These are phyloP conservation scores for Kalmanozyma brasiliensis DNA, from an alignment of 1,284 basidiomycete species.

Conservation along the genomic window DNA sequence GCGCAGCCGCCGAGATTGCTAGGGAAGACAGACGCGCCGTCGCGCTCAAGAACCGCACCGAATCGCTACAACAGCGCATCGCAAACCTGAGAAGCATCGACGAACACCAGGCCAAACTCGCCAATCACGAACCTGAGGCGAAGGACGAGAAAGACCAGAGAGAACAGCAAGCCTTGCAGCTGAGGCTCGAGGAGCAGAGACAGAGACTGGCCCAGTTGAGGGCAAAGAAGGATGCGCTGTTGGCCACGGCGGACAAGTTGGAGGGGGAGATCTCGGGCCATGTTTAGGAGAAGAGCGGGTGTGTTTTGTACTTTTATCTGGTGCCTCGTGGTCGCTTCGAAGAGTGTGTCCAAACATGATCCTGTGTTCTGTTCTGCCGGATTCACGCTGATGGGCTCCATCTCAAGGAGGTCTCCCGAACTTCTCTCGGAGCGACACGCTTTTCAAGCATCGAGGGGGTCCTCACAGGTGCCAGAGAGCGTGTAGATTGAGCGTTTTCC, in stretches of 20 bases:
- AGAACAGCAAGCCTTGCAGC: constrained; percentile 2
- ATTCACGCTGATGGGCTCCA: too few relatives aligned
- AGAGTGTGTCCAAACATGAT: too few relatives aligned
- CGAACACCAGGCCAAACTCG: constrained; percentile 34
- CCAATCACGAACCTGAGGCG: constrained; percentile 1
- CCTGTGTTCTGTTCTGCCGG: too few relatives aligned
- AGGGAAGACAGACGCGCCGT: constrained; percentile 36
- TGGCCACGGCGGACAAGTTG: constrained; percentile 27
- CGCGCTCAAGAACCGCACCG: constrained; percentile 34
- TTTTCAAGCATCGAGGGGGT: too few relatives aligned
- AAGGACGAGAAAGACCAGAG: background rate
- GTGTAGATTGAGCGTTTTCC: too few relatives aligned
- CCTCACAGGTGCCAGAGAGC: too few relatives aligned
- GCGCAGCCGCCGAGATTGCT: constrained; percentile 30
- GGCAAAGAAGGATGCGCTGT: constrained; percentile 12
- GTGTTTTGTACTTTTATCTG: constrained; percentile 14
- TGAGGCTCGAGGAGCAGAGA: constrained; percentile 9
- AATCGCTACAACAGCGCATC: constrained; percentile 32
- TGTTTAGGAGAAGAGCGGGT: background rate
- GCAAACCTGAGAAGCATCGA: constrained; percentile 35
- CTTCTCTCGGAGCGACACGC: background rate
- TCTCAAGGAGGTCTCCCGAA: too few relatives aligned
- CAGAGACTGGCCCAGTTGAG: constrained; percentile 12
- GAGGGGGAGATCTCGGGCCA: constrained; percentile 13
- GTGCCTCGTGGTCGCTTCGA: too few relatives aligned